These are phyloP conservation scores for Diaporthe longicolla DNA, from an alignment of 2,329 filamentous ascomycete genomes.

Conservation along the genomic window DNA sequence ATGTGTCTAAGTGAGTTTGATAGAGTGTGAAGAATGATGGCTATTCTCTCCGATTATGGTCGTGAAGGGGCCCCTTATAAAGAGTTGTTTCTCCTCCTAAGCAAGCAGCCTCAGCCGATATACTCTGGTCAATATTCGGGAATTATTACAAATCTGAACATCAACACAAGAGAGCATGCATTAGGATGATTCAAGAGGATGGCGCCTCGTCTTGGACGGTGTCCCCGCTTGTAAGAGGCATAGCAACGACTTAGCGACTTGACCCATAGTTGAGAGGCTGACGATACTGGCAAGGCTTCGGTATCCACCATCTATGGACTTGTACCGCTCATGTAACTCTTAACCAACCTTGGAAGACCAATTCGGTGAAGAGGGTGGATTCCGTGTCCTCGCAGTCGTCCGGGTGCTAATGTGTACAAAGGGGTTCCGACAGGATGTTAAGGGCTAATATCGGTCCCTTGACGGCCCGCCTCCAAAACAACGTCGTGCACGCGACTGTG, in stretches of 20 bases:
- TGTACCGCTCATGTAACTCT: neutral
- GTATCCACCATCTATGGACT: neutral
- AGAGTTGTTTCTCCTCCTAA: neutral
- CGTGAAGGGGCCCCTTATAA: neutral
- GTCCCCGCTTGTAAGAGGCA: neutral
- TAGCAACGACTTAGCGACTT: neutral
- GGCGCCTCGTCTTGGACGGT: neutral
- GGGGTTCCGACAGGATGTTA: neutral
- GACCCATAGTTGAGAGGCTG: neutral
- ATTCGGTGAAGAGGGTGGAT: neutral
- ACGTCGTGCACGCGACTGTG: neutral
- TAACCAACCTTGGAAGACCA: neutral
- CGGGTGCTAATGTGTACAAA: neutral
- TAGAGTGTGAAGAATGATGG: neutral
- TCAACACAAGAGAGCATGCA: neutral
- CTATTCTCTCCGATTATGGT: neutral
- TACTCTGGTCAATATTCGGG: neutral
- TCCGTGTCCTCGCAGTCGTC: neutral
- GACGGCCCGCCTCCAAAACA: neutral
- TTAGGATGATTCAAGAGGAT: constrained; percentile 18
- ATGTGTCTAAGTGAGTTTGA: neutral
- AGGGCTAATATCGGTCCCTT: neutral
- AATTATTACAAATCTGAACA: neutral
- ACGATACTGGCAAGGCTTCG: neutral
- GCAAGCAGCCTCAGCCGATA: neutral